A percentile compares a stretch with the other conserved stretches of the same genome.
Evolutionary conservation across 2,329 filamentous ascomycete genomes (phyloP).

Genomic region (Daldinia eschscholtzii): DNA sequence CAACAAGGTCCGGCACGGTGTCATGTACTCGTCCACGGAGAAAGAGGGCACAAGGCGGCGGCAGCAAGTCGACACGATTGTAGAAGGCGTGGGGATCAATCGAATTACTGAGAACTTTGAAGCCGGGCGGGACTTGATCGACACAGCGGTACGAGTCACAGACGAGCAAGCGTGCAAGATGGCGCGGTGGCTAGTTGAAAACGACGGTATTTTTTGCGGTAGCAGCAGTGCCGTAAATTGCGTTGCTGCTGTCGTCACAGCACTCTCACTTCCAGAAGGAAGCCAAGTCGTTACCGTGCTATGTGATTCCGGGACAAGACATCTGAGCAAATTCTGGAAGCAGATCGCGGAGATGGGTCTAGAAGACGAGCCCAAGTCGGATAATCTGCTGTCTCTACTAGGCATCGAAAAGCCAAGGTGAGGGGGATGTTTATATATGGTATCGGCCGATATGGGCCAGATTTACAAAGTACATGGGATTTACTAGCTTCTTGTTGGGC

Average conservation of each 20-base stretch:
- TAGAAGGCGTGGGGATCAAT: constrained; percentile 96
- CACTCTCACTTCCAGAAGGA: constrained; percentile 70
- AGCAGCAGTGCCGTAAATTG: constrained; percentile 98
- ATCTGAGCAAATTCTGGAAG: constrained; percentile 89
- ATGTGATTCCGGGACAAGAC: constrained; percentile 85
- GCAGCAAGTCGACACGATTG: constrained; percentile 93
- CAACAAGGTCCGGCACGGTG: constrained; percentile 91
- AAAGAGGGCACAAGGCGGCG: constrained; percentile 89
- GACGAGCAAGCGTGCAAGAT: constrained; percentile 91
- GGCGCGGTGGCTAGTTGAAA: constrained; percentile 96
- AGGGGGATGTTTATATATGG: constrained; percentile 16
- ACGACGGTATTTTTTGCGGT: constrained; percentile 93
- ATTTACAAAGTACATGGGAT: constrained; percentile 14
- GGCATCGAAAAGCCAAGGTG: constrained; percentile 56
- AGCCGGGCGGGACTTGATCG: constrained; percentile 84
- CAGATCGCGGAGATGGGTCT: constrained; percentile 76
- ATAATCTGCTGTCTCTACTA: constrained; percentile 65
- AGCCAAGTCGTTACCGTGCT: constrained; percentile 84
- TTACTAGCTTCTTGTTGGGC: constrained; percentile 13
- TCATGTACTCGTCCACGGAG: constrained; percentile 94
- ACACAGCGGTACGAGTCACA: constrained; percentile 89
- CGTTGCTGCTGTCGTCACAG: constrained; percentile 79
- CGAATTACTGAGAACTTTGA: constrained; percentile 95
- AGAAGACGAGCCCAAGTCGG: constrained; percentile 65
- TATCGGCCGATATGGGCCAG: constrained; percentile 3